Evolutionary conservation across 305 asterid species (phyloP).

Genomic region (Rubia tinctorum): DNA sequence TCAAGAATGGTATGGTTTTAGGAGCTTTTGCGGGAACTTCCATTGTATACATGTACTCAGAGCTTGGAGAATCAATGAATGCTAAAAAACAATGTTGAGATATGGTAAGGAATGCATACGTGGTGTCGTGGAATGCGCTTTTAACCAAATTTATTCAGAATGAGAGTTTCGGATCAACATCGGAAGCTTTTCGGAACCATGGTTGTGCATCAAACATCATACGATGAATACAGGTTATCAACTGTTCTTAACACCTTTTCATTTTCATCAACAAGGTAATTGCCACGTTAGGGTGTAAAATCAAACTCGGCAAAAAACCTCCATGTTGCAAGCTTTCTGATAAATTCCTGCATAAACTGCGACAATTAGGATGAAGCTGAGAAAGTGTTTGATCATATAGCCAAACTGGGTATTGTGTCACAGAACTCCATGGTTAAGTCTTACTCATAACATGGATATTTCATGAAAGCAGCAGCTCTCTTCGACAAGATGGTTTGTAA

Average conservation of each 20-base stretch:
- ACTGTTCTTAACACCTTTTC: conserved; percentile 17
- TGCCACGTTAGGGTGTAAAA: conserved; percentile 22
- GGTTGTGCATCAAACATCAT: conserved; percentile 10
- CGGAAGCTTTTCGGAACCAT: conserved; percentile 16
- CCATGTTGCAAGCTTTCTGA: conserved; percentile 27
- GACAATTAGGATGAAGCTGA: conserved; percentile 23
- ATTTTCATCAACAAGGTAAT: conserved; percentile 18
- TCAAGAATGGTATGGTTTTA: conserved; percentile 26
- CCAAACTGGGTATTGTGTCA: conserved; percentile 7
- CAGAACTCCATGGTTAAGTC: conserved; percentile 26
- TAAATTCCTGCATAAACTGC: conserved; percentile 25
- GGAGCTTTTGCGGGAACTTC: conserved; percentile 23
- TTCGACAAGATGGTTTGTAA: conserved; percentile 16
- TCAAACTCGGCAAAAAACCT: conserved; percentile 15
- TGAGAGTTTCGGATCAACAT: conserved; percentile 13
- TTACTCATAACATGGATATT: conserved; percentile 24
- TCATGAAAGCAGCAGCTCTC: conserved; percentile 14
- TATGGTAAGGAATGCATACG: conserved; percentile 18
- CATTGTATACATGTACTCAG: conserved; percentile 22
- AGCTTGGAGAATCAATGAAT: conserved; percentile 21
- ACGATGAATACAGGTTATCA: conserved; percentile 28
- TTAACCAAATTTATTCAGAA: conserved; percentile 20
- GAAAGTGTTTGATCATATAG: conserved; percentile 12
- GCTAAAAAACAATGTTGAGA: conserved; percentile 19
- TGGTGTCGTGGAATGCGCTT: conserved; percentile 27